Conservation (phyloP, 2,329 filamentous ascomycete species). For the Cytospora piceicola region DNA sequence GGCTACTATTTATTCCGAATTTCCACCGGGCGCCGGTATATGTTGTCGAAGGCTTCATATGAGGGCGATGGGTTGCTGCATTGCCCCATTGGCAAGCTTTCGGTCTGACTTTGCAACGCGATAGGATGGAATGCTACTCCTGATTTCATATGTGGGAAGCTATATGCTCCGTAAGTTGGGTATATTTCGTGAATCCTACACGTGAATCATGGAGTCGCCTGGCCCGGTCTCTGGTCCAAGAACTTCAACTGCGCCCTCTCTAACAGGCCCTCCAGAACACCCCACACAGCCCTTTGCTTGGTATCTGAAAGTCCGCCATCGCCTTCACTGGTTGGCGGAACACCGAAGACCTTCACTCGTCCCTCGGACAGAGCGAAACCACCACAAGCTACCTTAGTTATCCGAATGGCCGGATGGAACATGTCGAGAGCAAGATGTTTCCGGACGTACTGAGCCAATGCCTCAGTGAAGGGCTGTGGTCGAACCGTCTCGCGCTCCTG, state of each 20-base stretch:
- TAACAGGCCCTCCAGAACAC: constrained; percentile 21
- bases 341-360: constrained; percentile 52
- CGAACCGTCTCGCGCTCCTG: neutral
- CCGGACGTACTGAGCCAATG: constrained; percentile 53
- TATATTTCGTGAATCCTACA: neutral
- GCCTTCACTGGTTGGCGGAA: neutral
- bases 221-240: neutral
- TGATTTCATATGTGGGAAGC: neutral
- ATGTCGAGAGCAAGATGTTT: constrained; percentile 59
- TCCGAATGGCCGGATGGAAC: constrained; percentile 57
- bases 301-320: constrained; percentile 10
- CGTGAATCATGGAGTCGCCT: neutral
- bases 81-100: neutral
- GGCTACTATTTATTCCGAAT: neutral
- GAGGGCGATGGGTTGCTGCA: neutral
- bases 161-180: neutral
- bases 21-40: too few relatives aligned
- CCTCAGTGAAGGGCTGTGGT: constrained; percentile 53
- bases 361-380: constrained; percentile 60
- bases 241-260: constrained; percentile 14
- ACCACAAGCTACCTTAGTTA: constrained; percentile 58
- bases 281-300: constrained; percentile 24
- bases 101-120: neutral
- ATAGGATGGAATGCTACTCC: neutral
- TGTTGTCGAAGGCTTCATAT: too few relatives aligned